phyloP scores from a whole-genome alignment of 352 stramenopile species.

The Thalassiosira allenii region DNA sequence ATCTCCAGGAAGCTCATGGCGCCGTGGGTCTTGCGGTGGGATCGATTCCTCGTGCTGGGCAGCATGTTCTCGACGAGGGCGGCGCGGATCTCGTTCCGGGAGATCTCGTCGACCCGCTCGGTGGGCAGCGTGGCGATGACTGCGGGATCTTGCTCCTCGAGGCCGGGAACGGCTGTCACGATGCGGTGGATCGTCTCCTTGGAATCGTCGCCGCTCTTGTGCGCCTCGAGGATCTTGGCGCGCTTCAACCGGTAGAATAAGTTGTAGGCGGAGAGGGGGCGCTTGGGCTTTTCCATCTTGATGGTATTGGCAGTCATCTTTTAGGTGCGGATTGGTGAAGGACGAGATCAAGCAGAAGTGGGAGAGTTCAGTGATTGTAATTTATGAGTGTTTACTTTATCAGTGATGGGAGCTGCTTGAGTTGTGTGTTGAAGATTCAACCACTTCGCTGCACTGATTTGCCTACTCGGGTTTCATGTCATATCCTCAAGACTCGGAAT shows the following conservation, averaged over 20 bases:
- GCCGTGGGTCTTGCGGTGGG: constrained; percentile 5
- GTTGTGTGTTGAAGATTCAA: no score
- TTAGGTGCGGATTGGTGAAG: no score
- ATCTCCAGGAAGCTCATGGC: constrained; percentile 18
- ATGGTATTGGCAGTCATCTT: background rate
- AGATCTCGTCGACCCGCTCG: background rate
- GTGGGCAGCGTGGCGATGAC: background rate
- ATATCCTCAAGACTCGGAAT: no score
- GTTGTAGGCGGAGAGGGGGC: constrained; percentile 47
- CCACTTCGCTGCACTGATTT: no score
- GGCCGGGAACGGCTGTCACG: constrained; percentile 3
- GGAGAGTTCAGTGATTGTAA: no score
- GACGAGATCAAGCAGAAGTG: no score
- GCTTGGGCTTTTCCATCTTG: constrained; percentile 26
- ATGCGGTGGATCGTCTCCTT: background rate
- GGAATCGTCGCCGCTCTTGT: background rate
- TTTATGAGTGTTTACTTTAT: no score
- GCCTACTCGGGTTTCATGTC: no score
- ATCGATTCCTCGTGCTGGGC: background rate
- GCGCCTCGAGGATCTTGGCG: constrained; percentile 7
- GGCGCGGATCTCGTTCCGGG: background rate
- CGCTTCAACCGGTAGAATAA: constrained; percentile 51
- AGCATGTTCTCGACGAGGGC: constrained; percentile 2
- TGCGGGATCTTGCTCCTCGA: constrained; percentile 4
- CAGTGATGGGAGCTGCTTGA: no score